phyloP scores from a whole-genome alignment of 257 asterid genomes.

The Anisodus acutangulus region DNA sequence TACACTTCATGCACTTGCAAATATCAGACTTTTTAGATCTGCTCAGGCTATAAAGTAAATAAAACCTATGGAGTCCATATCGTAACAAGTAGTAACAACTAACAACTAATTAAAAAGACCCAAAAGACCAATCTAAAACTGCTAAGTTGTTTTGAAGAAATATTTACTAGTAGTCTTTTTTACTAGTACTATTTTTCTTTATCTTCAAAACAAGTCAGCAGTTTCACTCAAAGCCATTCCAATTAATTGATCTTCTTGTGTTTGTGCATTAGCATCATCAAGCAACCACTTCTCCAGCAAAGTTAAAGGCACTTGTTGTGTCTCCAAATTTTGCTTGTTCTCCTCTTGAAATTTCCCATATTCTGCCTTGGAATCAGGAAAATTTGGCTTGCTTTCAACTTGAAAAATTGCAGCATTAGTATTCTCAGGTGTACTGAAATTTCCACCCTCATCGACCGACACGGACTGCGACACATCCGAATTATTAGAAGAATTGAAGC shows the following conservation, averaged over 20 bases:
- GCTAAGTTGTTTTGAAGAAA: slow-evolving; percentile 26
- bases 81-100: neutral
- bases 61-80: slow-evolving; percentile 24
- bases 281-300: slow-evolving; percentile 83
- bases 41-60: slow-evolving; percentile 14
- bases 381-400: slow-evolving; percentile 39
- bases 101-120: neutral
- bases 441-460: slow-evolving; percentile 36
- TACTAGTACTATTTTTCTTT: neutral
- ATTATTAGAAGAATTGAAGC: slow-evolving; percentile 48
- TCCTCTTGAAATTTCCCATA: neutral
- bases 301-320: slow-evolving; percentile 60
- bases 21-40: slow-evolving; percentile 18
- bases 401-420: slow-evolving; percentile 29
- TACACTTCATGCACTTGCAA: slow-evolving; percentile 27
- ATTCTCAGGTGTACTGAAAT: slow-evolving; percentile 37
- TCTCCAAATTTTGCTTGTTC: slow-evolving; percentile 33
- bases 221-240: slow-evolving; percentile 62
- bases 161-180: neutral
- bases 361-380: slow-evolving; percentile 19
- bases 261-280: slow-evolving; percentile 64
- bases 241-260: slow-evolving; percentile 55
- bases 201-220: slow-evolving; percentile 75
- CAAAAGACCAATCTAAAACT: slow-evolving; percentile 9
- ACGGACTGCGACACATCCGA: slow-evolving; percentile 48